These are phyloP conservation scores for Agrocybe chaxingu DNA, from an alignment of 768 basidiomycete genomes.

Conservation along the genomic window DNA sequence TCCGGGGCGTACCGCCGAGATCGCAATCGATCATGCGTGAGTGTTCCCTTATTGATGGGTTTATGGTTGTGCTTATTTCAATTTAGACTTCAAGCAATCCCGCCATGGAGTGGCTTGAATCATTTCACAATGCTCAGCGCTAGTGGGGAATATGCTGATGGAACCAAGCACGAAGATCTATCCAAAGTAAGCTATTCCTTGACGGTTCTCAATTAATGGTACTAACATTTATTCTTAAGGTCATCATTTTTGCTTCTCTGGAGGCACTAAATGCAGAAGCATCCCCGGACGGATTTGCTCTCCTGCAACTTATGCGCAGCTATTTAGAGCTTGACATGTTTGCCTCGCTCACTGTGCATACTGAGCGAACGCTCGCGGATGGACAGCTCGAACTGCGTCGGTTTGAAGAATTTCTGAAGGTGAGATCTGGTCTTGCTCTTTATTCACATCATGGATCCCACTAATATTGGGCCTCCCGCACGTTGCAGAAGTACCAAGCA, in stretches of 20 bases:
- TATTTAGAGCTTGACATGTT: no score
- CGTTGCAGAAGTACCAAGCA: neutral
- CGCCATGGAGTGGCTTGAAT: conserved; percentile 9
- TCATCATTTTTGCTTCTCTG: conserved; percentile 11
- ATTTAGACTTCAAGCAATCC: conserved; percentile 4
- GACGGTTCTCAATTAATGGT: neutral
- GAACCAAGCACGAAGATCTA: conserved; percentile 10
- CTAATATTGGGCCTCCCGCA: neutral
- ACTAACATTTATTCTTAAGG: neutral
- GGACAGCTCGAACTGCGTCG: conserved; percentile 19
- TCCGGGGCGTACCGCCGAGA: no score
- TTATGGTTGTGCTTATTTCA: neutral
- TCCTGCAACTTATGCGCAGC: no score
- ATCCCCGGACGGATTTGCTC: no score
- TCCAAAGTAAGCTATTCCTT: conserved; percentile 18
- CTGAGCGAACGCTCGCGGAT: neutral
- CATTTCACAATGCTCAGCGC: conserved; percentile 4
- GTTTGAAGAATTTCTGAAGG: conserved; percentile 19
- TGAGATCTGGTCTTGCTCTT: conserved; percentile 7
- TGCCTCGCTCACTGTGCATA: conserved; percentile 10
- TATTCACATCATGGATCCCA: neutral
- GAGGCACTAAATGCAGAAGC: neutral
- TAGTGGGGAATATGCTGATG: conserved; percentile 9
- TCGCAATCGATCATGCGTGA: conserved; percentile 20
- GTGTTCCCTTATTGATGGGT: neutral